A percentile compares a stretch with the other conserved stretches of the same genome.
phyloP scores from a whole-genome alignment of 2,329 filamentous ascomycete species.

The Sclerotinia trifoliorum region DNA sequence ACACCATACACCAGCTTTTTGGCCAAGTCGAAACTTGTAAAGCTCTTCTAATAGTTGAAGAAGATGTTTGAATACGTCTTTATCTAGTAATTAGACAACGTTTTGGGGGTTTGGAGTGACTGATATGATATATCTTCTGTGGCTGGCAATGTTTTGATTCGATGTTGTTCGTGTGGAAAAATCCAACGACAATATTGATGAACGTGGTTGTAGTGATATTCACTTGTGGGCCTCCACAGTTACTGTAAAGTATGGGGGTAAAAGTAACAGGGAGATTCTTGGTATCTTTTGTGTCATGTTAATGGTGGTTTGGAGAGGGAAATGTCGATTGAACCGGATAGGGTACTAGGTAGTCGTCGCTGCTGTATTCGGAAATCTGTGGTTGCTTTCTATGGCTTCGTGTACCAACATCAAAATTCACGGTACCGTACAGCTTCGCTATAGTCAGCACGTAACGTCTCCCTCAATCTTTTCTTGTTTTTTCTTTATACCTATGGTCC shows the following conservation, averaged over 20 bases:
- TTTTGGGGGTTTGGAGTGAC: too few species aligned
- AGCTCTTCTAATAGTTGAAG: accelerated
- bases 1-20: not conserved
- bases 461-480: too few species aligned
- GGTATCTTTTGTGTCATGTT: too few species aligned
- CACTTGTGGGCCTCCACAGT: accelerated
- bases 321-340: not conserved
- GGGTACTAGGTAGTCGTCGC: not conserved
- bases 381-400: not conserved
- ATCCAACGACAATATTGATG: not conserved
- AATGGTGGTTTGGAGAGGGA: too few species aligned
- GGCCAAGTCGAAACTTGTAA: not conserved
- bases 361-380: not conserved
- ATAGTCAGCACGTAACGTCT: not conserved
- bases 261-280: accelerated
- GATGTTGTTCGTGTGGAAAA: not conserved
- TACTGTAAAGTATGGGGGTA: not conserved
- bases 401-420: not conserved
- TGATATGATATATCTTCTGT: too few species aligned
- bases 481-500: too few species aligned
- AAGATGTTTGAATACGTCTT: not conserved
- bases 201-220: not conserved
- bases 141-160: not conserved
- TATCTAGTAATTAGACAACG: not conserved
- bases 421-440: not conserved